phyloP scores from a whole-genome alignment of 805 yeast genomes.

The Kuraishia ogatae region DNA sequence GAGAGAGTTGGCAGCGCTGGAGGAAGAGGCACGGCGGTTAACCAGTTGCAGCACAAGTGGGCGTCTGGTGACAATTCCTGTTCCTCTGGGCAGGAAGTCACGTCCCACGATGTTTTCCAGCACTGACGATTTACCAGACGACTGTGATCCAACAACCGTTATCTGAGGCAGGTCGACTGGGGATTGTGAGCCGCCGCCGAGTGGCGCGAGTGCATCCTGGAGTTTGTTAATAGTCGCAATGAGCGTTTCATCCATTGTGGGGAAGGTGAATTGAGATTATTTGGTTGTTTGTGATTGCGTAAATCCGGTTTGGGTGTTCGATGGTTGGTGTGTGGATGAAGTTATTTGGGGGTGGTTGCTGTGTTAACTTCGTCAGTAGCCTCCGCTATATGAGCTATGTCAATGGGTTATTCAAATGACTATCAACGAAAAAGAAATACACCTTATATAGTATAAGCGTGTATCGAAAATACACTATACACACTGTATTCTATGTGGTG shows the following conservation, averaged over 20 bases:
- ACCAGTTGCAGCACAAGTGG: slow-evolving; percentile 78
- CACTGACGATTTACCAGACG: slow-evolving; percentile 84
- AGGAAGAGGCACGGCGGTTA: slow-evolving; percentile 42
- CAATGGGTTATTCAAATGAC: no score
- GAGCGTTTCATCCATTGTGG: slow-evolving; percentile 61
- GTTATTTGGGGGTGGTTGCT: no score
- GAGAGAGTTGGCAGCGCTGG: slow-evolving; percentile 24
- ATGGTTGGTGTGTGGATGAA: no score
- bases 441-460: no score
- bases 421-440: no score
- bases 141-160: slow-evolving; percentile 92
- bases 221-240: slow-evolving; percentile 82
- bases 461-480: no score
- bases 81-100: slow-evolving; percentile 86
- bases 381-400: no score
- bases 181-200: slow-evolving; percentile 84
- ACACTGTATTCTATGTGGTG: no score
- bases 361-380: no score
- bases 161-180: slow-evolving; percentile 91
- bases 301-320: no score
- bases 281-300: no score
- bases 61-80: slow-evolving; percentile 88
- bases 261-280: slow-evolving; percentile 4
- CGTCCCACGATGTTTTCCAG: slow-evolving; percentile 87
- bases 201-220: slow-evolving; percentile 94